Percentiles rank a stretch among this genome's conserved stretches.
These are phyloP conservation scores for Yamadazyma endophytica DNA, from an alignment of 805 yeast species.

Conservation along the genomic window DNA sequence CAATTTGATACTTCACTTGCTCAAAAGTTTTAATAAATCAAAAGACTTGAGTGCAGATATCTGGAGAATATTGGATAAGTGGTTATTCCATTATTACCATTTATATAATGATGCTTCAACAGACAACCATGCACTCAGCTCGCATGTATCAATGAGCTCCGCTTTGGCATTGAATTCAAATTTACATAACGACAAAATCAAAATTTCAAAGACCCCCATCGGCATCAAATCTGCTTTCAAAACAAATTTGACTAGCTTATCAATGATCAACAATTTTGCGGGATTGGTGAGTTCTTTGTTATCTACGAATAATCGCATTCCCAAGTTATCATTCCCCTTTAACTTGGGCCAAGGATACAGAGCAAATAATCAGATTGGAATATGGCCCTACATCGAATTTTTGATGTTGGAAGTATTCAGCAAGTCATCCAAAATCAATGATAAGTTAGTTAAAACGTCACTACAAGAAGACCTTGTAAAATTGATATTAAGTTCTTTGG, in stretches of 20 bases:
- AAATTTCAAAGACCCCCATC: slow-evolving; percentile 7
- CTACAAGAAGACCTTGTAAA: slow-evolving; percentile 54
- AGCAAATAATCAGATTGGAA: slow-evolving; percentile 45
- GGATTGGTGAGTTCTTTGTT: slow-evolving; percentile 46
- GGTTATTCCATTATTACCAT: slow-evolving; percentile 57
- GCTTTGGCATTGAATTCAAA: too few relatives aligned
- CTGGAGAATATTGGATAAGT: slow-evolving; percentile 68
- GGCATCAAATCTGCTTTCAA: slow-evolving; percentile 25
- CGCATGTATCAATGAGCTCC: too few relatives aligned
- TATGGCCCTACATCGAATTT: slow-evolving; percentile 79
- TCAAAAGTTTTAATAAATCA: slow-evolving; percentile 43
- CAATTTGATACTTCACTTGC: slow-evolving; percentile 44
- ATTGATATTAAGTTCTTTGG: slow-evolving; percentile 40
- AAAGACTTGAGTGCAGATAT: slow-evolving; percentile 43
- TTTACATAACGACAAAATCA: slow-evolving; percentile 3
- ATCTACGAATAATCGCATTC: slow-evolving; percentile 34
- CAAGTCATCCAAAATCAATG: slow-evolving; percentile 38
- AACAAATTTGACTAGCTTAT: slow-evolving; percentile 44
- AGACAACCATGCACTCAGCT: too few relatives aligned
- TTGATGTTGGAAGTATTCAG: slow-evolving; percentile 63
- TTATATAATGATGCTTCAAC: slow-evolving; percentile 1
- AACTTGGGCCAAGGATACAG: slow-evolving; percentile 61
- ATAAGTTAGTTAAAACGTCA: slow-evolving; percentile 28
- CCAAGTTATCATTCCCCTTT: slow-evolving; percentile 52
- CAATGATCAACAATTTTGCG: slow-evolving; percentile 57